Evolutionary conservation across 257 asterid genomes (phyloP).

Genomic region (Salvia rosmarinus): DNA sequence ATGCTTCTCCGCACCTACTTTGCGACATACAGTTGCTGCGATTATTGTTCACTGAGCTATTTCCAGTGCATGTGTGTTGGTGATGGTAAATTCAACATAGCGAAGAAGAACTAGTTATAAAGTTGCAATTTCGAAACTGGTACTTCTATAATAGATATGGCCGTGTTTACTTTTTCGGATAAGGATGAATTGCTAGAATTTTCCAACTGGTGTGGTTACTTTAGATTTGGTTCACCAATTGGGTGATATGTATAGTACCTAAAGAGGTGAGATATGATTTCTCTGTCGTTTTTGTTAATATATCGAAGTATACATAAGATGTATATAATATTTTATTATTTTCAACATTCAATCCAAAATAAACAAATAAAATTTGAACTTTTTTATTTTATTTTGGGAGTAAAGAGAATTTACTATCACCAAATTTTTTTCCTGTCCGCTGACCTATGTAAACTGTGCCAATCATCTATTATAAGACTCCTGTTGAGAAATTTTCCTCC

Average conservation of each 20-base stretch:
- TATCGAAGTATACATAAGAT: too few species aligned
- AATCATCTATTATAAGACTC: not conserved
- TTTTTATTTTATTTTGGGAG: not conserved
- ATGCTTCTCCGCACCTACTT: not conserved
- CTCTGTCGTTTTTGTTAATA: not conserved
- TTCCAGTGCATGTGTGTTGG: slow-evolving; percentile 4
- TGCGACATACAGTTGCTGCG: slow-evolving; percentile 3
- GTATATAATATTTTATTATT: not conserved
- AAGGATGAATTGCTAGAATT: not conserved
- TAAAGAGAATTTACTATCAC: not conserved
- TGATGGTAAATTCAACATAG: slow-evolving; percentile 1
- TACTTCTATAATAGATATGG: not conserved
- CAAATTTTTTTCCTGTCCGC: not conserved
- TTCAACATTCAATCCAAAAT: not conserved
- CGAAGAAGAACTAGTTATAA: not conserved
- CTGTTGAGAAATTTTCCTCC: not conserved
- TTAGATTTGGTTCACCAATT: not conserved
- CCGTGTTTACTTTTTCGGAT: not conserved
- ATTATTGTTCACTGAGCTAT: slow-evolving; percentile 15
- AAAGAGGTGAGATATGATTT: not conserved
- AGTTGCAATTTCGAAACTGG: not conserved
- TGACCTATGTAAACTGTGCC: not conserved
- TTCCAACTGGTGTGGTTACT: not conserved
- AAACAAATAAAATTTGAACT: too few species aligned
- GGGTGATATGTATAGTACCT: not conserved